Percentiles rank a stretch among this genome's conserved stretches.
These are phyloP conservation scores for Microcera coccophila DNA, from an alignment of 2,329 filamentous ascomycete genomes.

Conservation along the genomic window DNA sequence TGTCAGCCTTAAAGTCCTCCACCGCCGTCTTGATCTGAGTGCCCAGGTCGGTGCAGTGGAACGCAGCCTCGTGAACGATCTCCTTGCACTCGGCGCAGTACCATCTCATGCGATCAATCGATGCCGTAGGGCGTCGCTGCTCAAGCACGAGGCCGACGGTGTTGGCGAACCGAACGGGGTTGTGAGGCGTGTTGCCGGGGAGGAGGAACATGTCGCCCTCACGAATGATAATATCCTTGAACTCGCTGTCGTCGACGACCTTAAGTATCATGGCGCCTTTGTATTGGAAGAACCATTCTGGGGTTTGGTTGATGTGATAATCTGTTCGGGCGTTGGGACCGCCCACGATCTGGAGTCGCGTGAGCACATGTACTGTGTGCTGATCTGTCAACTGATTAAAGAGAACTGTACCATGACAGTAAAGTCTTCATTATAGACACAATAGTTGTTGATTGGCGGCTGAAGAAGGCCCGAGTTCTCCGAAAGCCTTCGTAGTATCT, in stretches of 20 bases:
- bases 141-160: slow-evolving; percentile 94
- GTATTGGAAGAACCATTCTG: slow-evolving; percentile 98
- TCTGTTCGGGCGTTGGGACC: slow-evolving; percentile 94
- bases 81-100: slow-evolving; percentile 71
- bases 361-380: slow-evolving; percentile 2
- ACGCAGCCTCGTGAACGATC: slow-evolving; percentile 79
- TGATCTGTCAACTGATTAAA: too few species aligned
- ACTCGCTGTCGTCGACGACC: slow-evolving; percentile 69
- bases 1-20: slow-evolving; percentile 67
- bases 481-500: slow-evolving; percentile 63
- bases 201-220: slow-evolving; percentile 94
- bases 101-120: slow-evolving; percentile 80
- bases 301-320: slow-evolving; percentile 95
- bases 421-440: slow-evolving; percentile 81
- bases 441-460: slow-evolving; percentile 96
- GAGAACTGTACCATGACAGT: slow-evolving; percentile 67
- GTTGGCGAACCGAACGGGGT: slow-evolving; percentile 86
- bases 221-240: slow-evolving; percentile 82
- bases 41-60: slow-evolving; percentile 85
- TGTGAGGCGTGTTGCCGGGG: slow-evolving; percentile 92
- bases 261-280: slow-evolving; percentile 91
- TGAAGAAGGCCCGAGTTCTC: slow-evolving; percentile 89
- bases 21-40: slow-evolving; percentile 94
- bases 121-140: slow-evolving; percentile 67
- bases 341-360: slow-evolving; percentile 67